Percentiles rank a stretch among this genome's conserved stretches.
Conservation (phyloP, 1,284 basidiomycete genomes). For the Puccinia horiana region DNA sequence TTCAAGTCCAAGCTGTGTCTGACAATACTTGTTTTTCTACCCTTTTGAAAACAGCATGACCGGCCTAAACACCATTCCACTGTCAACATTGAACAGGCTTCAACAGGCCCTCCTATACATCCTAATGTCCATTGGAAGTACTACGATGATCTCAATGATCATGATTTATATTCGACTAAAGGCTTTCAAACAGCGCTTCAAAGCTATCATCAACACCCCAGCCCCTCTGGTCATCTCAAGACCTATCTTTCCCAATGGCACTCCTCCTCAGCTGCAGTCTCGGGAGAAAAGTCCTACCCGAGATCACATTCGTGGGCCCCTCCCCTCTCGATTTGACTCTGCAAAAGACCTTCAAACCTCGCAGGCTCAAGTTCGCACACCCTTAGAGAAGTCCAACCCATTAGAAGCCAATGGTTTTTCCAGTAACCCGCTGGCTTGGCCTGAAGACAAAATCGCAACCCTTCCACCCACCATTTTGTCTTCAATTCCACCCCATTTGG, state of each 20-base stretch:
- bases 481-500: not conserved
- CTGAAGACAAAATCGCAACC: not conserved
- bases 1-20: no score
- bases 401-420: not conserved
- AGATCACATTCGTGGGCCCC: not conserved
- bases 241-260: not conserved
- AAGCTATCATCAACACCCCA: slow-evolving; percentile 35
- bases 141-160: slow-evolving; percentile 56
- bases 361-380: not conserved
- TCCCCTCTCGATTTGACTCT: not conserved
- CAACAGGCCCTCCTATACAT: slow-evolving; percentile 58
- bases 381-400: not conserved
- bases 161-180: slow-evolving; percentile 57
- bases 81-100: slow-evolving; percentile 55
- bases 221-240: not conserved
- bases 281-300: not conserved
- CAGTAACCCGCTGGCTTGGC: no score
- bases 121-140: slow-evolving; percentile 58
- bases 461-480: not conserved
- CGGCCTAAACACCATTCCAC: slow-evolving; percentile 56
- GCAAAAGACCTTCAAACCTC: not conserved
- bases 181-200: slow-evolving; percentile 56
- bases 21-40: not conserved
- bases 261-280: not conserved
- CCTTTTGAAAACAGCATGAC: slow-evolving; percentile 52